Evolutionary conservation across 2,329 filamentous ascomycete species (phyloP).

Genomic region (Aspergillus novofumigatus): DNA sequence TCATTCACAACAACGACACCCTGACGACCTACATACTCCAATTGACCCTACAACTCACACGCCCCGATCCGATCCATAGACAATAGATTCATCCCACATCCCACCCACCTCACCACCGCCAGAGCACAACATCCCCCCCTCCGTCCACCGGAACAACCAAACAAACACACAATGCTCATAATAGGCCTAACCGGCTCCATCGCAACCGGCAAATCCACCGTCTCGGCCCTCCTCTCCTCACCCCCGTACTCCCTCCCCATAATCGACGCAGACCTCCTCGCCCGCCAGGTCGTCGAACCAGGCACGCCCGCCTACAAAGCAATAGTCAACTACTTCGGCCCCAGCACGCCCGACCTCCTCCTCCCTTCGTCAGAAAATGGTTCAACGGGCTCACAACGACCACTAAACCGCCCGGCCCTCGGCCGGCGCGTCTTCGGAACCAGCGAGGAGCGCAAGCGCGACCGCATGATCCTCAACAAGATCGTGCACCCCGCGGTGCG

Average conservation of each 20-base stretch:
- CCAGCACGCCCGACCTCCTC: conserved; percentile 81
- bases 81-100: background rate
- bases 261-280: conserved; percentile 89
- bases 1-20: background rate
- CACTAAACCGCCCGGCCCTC: conserved; percentile 80
- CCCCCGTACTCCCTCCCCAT: conserved; percentile 83
- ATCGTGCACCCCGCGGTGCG: conserved; percentile 93
- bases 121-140: background rate
- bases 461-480: conserved; percentile 73
- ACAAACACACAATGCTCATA: conserved; percentile 65
- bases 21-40: background rate
- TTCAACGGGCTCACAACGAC: conserved; percentile 33
- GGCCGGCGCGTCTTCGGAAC: conserved; percentile 83
- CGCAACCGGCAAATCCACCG: conserved; percentile 96
- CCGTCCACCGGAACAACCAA: background rate
- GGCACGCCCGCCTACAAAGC: conserved; percentile 78
- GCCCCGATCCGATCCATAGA: background rate
- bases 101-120: too few relatives aligned
- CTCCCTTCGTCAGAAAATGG: conserved; percentile 50
- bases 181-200: conserved; percentile 96
- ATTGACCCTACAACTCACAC: background rate
- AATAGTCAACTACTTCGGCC: conserved; percentile 76
- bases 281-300: conserved; percentile 89
- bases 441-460: conserved; percentile 62
- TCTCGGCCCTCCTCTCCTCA: conserved; percentile 74